These are phyloP conservation scores for Aureobasidium sp. DNA, from an alignment of 2,329 filamentous ascomycete species.

Conservation along the genomic window DNA sequence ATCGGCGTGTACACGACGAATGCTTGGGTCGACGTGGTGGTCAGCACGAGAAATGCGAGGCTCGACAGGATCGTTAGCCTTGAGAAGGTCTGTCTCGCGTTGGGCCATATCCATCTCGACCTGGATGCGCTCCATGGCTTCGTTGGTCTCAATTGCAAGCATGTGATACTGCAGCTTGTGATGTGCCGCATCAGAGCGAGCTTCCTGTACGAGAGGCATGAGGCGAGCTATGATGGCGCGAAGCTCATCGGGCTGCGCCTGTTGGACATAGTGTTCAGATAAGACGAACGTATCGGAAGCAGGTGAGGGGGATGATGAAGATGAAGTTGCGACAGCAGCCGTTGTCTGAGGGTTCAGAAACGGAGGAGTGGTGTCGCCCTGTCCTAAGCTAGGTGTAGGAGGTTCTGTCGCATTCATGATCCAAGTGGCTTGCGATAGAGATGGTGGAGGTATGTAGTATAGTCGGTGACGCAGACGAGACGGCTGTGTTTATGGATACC, in stretches of 20 bases:
- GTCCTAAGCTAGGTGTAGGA: neutral
- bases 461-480: neutral
- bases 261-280: constrained; percentile 43
- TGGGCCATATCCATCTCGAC: constrained; percentile 91
- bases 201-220: constrained; percentile 48
- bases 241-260: constrained; percentile 44
- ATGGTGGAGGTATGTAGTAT: neutral
- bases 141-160: constrained; percentile 72
- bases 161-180: constrained; percentile 86
- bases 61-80: constrained; percentile 55
- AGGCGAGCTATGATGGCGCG: constrained; percentile 46
- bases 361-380: neutral
- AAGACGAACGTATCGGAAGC: constrained; percentile 24
- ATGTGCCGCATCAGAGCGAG: constrained; percentile 78
- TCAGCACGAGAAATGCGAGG: constrained; percentile 41
- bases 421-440: neutral
- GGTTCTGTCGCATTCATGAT: neutral
- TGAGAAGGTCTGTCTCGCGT: constrained; percentile 76
- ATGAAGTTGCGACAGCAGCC: constrained; percentile 14
- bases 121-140: constrained; percentile 75
- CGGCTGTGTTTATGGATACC: neutral
- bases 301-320: constrained; percentile 36
- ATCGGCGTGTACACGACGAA: constrained; percentile 31
- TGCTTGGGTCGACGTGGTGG: constrained; percentile 33
- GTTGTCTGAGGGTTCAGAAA: neutral